A percentile compares a stretch with the other conserved stretches of the same genome.
Conservation (phyloP, 345 rosid genomes). For the Hibiscus mutabilis region DNA sequence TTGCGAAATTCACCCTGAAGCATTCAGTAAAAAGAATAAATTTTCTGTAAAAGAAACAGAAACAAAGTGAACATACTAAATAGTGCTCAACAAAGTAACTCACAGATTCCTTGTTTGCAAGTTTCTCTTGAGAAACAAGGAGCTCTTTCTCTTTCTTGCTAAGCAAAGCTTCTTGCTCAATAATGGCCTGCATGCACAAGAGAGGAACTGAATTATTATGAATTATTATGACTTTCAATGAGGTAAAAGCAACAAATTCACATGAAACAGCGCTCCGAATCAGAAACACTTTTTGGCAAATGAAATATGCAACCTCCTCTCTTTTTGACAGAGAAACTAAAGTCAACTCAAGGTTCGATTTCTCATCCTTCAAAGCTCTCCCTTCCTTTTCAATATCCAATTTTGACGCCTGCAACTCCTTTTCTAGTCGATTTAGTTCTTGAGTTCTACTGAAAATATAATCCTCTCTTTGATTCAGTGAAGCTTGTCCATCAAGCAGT, state of each 20-base stretch:
- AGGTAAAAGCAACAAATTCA: constrained; percentile 1
- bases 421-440: constrained; percentile 55
- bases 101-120: constrained; percentile 73
- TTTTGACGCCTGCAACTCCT: constrained; percentile 53
- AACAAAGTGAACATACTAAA: neutral
- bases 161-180: constrained; percentile 51
- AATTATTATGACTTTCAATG: constrained; percentile 5
- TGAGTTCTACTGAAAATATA: constrained; percentile 54
- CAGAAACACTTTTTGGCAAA: neutral
- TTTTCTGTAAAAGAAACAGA: neutral
- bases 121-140: constrained; percentile 59
- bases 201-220: constrained; percentile 9
- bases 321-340: constrained; percentile 47
- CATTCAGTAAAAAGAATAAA: constrained; percentile 3
- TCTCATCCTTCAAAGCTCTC: constrained; percentile 44
- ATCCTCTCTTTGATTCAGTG: constrained; percentile 87
- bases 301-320: constrained; percentile 59
- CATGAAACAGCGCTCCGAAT: neutral
- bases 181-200: constrained; percentile 37
- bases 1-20: constrained; percentile 64
- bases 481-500: constrained; percentile 66
- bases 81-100: constrained; percentile 22
- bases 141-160: constrained; percentile 67
- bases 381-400: constrained; percentile 45
- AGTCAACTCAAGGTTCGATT: constrained; percentile 45